phyloP scores from a whole-genome alignment of 805 yeast genomes.

The Cyberlindnera japonica region DNA sequence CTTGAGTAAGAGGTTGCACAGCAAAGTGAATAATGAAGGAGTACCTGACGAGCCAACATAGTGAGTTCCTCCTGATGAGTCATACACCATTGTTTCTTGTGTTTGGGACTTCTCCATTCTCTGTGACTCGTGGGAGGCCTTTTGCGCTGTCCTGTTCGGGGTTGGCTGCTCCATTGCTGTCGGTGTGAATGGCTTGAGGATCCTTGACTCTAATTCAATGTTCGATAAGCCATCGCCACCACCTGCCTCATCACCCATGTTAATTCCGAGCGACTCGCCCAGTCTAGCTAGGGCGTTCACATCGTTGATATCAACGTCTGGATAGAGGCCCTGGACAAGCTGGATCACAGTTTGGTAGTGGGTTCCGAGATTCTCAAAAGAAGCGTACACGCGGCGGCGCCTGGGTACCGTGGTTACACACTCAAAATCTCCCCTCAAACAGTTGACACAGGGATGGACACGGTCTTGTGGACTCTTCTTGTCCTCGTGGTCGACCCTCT shows the following conservation, averaged over 20 bases:
- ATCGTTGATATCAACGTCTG: slow-evolving; percentile 41
- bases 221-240: slow-evolving; percentile 15
- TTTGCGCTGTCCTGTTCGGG: background rate
- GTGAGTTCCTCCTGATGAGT: slow-evolving; percentile 44
- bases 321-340: slow-evolving; percentile 39
- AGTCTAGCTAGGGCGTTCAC: slow-evolving; percentile 38
- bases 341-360: slow-evolving; percentile 41
- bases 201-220: slow-evolving; percentile 21
- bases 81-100: slow-evolving; percentile 36
- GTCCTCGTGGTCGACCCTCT: slow-evolving; percentile 31
- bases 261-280: slow-evolving; percentile 22
- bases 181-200: slow-evolving; percentile 23
- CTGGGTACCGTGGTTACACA: slow-evolving; percentile 42
- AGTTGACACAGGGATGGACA: slow-evolving; percentile 37
- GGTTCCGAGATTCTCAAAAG: slow-evolving; percentile 39
- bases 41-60: slow-evolving; percentile 46
- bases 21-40: slow-evolving; percentile 39
- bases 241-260: slow-evolving; percentile 11
- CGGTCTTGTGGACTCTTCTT: slow-evolving; percentile 26
- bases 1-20: slow-evolving; percentile 38
- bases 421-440: slow-evolving; percentile 34
- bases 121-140: background rate
- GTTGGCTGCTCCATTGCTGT: slow-evolving; percentile 7
- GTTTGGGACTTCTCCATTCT: slow-evolving; percentile 4
- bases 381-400: slow-evolving; percentile 39